A percentile compares a stretch with the other conserved stretches of the same genome.
phyloP scores from a whole-genome alignment of 192 early-diverging fungal genomes.

The Backusella parvicylindrica region DNA sequence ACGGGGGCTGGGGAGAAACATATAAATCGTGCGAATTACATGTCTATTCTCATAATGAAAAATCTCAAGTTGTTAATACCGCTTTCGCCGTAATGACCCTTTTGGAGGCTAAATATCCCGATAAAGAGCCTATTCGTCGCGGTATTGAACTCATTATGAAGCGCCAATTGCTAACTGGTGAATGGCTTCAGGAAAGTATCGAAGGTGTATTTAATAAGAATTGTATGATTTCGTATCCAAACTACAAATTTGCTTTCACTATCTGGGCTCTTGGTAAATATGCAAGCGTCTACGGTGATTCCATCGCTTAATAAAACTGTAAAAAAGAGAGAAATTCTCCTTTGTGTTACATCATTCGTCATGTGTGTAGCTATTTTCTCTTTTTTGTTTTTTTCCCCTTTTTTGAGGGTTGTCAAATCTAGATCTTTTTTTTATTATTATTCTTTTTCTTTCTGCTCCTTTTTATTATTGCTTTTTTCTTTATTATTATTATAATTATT shows the following conservation, averaged over 20 bases:
- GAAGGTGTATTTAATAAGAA: constrained; percentile 98
- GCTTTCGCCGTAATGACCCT: constrained; percentile 85
- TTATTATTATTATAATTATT: neutral
- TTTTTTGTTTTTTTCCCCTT: neutral
- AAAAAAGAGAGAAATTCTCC: neutral
- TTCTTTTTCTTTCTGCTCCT: neutral
- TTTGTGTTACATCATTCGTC: constrained; percentile 3
- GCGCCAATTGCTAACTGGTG: constrained; percentile 85
- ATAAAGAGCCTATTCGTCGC: constrained; percentile 59
- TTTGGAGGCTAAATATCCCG: constrained; percentile 86
- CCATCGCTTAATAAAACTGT: neutral
- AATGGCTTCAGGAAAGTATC: constrained; percentile 95
- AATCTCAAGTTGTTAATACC: constrained; percentile 91
- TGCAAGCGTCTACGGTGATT: constrained; percentile 65
- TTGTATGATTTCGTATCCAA: constrained; percentile 84
- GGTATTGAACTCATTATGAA: constrained; percentile 77
- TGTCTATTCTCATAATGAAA: constrained; percentile 59
- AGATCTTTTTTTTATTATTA: neutral
- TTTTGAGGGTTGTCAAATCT: neutral
- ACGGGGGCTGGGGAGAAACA: constrained; percentile 98
- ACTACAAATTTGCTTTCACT: constrained; percentile 91
- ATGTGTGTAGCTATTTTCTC: neutral
- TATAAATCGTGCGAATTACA: constrained; percentile 82
- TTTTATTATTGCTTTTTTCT: neutral
- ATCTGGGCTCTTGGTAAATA: constrained; percentile 91